A percentile compares a stretch with the other conserved stretches of the same genome.
phyloP scores from a whole-genome alignment of 306 rosid genomes.

The Fragaria vesca region DNA sequence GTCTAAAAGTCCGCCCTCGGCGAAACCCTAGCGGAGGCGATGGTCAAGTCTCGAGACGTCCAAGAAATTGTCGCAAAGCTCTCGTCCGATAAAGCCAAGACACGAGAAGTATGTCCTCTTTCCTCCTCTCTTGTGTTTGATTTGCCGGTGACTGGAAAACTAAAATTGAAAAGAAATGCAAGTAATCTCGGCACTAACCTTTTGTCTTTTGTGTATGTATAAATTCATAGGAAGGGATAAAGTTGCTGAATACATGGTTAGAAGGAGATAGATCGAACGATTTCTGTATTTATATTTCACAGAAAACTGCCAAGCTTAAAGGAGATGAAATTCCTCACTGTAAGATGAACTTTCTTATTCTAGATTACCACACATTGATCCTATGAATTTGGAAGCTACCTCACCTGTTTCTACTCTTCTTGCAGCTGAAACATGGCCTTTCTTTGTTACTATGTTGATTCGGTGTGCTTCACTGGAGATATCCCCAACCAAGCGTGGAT shows the following conservation, averaged over 20 bases:
- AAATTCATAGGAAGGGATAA: constrained; percentile 70
- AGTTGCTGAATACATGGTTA: constrained; percentile 81
- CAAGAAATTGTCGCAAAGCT: constrained; percentile 72
- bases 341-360: constrained; percentile 31
- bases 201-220: not conserved
- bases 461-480: constrained; percentile 68
- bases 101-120: constrained; percentile 67
- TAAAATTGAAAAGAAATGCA: too few species aligned
- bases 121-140: constrained; percentile 11
- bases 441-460: constrained; percentile 60
- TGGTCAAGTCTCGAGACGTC: constrained; percentile 64
- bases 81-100: constrained; percentile 78
- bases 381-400: constrained; percentile 1
- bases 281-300: constrained; percentile 72
- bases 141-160: too few species aligned
- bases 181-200: too few species aligned
- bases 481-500: constrained; percentile 67
- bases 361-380: not conserved
- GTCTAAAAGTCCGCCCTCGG: not conserved
- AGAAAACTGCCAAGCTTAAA: constrained; percentile 62
- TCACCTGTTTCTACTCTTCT: constrained; percentile 15
- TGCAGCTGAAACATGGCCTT: constrained; percentile 99
- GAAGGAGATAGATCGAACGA: constrained; percentile 69
- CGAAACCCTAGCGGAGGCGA: constrained; percentile 33
- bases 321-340: constrained; percentile 69